Conservation (phyloP, 768 basidiomycete genomes). For the Tephrocybe sp. region DNA sequence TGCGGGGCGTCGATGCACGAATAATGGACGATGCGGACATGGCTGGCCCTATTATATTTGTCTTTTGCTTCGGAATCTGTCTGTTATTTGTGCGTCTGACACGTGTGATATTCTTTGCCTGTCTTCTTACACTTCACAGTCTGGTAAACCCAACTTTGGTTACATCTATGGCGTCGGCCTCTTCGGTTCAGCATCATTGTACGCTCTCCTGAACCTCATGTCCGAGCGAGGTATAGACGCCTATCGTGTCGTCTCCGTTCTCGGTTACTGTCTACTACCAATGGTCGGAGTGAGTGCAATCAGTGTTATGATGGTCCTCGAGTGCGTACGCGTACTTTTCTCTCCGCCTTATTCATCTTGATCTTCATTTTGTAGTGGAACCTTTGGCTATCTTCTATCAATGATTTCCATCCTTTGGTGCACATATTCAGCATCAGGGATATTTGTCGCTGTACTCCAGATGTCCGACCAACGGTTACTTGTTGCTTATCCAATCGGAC, state of each 20-base stretch:
- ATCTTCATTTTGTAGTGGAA: slow-evolving; percentile 50
- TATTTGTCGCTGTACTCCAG: slow-evolving; percentile 92
- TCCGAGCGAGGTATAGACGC: slow-evolving; percentile 93
- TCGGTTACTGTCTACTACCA: slow-evolving; percentile 95
- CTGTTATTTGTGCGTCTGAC: slow-evolving; percentile 77
- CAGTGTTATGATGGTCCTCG: slow-evolving; percentile 83
- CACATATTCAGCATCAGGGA: slow-evolving; percentile 93
- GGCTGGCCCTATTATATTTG: slow-evolving; percentile 93
- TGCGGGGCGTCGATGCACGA: slow-evolving; percentile 77
- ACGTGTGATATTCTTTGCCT: background rate
- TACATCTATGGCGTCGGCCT: slow-evolving; percentile 98
- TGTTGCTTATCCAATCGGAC: slow-evolving; percentile 94
- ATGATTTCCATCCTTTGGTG: slow-evolving; percentile 91
- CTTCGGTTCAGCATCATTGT: slow-evolving; percentile 90
- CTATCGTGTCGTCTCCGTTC: slow-evolving; percentile 90
- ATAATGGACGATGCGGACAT: slow-evolving; percentile 99
- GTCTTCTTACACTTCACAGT: slow-evolving; percentile 48
- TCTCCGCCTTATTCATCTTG: background rate
- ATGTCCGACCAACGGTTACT: slow-evolving; percentile 95
- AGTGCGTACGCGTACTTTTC: slow-evolving; percentile 55
- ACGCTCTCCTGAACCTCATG: slow-evolving; percentile 96
- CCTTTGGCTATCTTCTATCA: slow-evolving; percentile 84
- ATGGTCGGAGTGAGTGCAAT: slow-evolving; percentile 94
- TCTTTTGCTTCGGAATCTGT: slow-evolving; percentile 92
- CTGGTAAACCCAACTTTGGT: slow-evolving; percentile 97